Evolutionary conservation across 768 basidiomycete genomes (phyloP), one percentile per base, ranked within the genome.

Genomic region (Daedaleopsis sinensis): DNA sequence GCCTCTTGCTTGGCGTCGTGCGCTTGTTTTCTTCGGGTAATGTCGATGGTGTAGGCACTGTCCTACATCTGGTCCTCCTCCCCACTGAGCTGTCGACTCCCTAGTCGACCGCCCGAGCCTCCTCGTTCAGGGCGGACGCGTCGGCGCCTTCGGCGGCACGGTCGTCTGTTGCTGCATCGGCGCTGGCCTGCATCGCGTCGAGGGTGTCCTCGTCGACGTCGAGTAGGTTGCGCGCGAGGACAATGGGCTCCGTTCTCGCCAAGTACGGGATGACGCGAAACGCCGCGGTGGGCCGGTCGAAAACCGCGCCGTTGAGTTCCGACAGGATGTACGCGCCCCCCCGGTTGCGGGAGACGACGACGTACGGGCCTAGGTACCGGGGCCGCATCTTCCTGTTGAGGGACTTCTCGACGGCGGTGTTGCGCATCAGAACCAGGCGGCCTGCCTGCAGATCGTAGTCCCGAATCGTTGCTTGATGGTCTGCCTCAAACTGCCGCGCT

Each of bases 391-490:
- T 73, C 10, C 58, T 21, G 52, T 68, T 64, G 0, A 70, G 43
- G 19, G 63, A 55, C 16, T 62, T 62, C 32, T 71, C 65, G 24
- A 71, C 61, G 9, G 52, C 47, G 11, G 65, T 70, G 55, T 74
- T 73, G 1, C 67, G 52, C 0, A 74, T 58, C 0, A 74, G 63
- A 0, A 73, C 68, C 0, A 74, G 63, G 1, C 43, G 37, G 3
- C 73, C 71, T 0, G 59, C 63, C 12, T 57, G 46, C 58, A 73
- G 73, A 51, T 72, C 39, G 50, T 59, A 68, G 52, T 71, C 62
- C 4, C 38, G 58, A 38, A 73, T 70, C 0, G 64, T 57, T 5
- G 1, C 32, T 52, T 11, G 43, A 39, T 36, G 55, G 61, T 16
- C 24, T 19, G 1, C 18, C 18, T 27, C 65, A 57, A 42, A 68